Evolutionary conservation across 116 monocot species (phyloP).

Genomic region (Papilionanthe hybrid): DNA sequence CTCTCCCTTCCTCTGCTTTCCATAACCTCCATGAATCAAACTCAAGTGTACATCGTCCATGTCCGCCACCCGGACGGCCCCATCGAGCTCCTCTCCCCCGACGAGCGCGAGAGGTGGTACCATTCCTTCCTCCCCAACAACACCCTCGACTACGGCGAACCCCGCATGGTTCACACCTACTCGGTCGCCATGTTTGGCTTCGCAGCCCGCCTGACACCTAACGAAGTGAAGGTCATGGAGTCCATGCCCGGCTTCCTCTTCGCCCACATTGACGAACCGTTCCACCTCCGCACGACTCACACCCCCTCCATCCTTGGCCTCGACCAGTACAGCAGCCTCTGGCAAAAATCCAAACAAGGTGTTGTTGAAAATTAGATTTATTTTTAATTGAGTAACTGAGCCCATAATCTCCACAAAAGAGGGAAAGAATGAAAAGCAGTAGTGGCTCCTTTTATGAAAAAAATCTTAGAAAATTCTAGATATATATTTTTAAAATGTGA

Average conservation of each 20-base stretch:
- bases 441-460: too few relatives aligned
- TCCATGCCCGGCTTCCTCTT: slow-evolving; percentile 1
- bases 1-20: slow-evolving; percentile 1
- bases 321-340: neutral
- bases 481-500: too few relatives aligned
- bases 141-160: slow-evolving; percentile 6
- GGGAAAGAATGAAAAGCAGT: too few relatives aligned
- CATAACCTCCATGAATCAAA: neutral
- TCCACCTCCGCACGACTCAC: neutral
- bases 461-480: too few relatives aligned
- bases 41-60: slow-evolving; percentile 4
- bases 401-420: too few relatives aligned
- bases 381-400: too few relatives aligned
- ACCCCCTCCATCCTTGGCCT: slow-evolving; percentile 1
- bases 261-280: neutral
- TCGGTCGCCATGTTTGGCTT: neutral
- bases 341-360: neutral
- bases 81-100: neutral
- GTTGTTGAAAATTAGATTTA: too few relatives aligned
- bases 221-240: neutral
- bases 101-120: neutral
- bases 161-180: slow-evolving; percentile 8
- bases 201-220: neutral
- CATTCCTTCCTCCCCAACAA: neutral
- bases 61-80: neutral